Base-by-base conservation (phyloP, 176 grass and related monocot genomes). In the Tillandsia fasciculata region DNA sequence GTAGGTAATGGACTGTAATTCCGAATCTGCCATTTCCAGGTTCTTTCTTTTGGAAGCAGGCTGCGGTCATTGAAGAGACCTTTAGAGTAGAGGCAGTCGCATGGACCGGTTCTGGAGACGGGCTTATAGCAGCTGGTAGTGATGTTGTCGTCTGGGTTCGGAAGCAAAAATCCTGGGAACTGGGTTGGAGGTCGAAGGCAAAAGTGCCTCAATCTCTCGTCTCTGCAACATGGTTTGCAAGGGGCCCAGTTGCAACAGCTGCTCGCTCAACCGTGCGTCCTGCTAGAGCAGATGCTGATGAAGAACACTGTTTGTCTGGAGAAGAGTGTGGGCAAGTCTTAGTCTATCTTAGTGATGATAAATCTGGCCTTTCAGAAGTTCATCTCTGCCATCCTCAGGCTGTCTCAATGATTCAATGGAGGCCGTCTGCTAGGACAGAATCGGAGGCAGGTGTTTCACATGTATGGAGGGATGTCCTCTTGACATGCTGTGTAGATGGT, bases 391-490 rank as follows among this genome's bases (percentile, higher is more conserved):
- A 96, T 83, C 86, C 88, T 17, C 81, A 80, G 50, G 70, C 83
- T 66, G 83, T 96, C 69, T 82, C 74, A 10, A 85, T 85, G 83
- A 96, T 96, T 83, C 92, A 96, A 63, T 96, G 92, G 92, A 87
- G 92, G 74, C 86, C 92, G 72, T 68, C 53, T 20, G 12, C 66
- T 70, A 14, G 14, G 11, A 9, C 22, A 6, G 47, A 86, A 68
- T 48, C 49, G 13, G 61, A 74, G 69, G 65, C 68, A 47, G 76
- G 73, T 73, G 52, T 1, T 66, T 89, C 74, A 68, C 74, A 66
- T 63, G 56, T 63, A 47, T 83, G 76, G 63, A 87, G 88, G 75
- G 80, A 92, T 72, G 65, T 92, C n/a, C 79, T 96, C 29, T 78
- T 96, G 82, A 96, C 88, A 3, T 89, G 86, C 81, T 96, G 86